These are phyloP conservation scores for Lichtheimia hyalospora DNA, from an alignment of 371 early-diverging fungal species.

Conservation along the genomic window DNA sequence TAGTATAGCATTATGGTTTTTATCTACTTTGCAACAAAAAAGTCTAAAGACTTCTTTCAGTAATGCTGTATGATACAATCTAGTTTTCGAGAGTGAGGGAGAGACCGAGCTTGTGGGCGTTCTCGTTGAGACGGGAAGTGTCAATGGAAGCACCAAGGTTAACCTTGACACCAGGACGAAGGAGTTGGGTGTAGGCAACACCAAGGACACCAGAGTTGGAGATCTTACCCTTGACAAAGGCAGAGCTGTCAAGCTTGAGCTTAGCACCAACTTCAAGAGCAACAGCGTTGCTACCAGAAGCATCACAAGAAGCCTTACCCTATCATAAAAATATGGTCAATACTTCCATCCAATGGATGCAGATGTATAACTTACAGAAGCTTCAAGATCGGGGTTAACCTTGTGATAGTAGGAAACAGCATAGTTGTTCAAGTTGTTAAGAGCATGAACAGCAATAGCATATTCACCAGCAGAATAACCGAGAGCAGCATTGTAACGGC, in stretches of 20 bases:
- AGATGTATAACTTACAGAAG: constrained; percentile 47
- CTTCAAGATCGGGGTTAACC: constrained; percentile 87
- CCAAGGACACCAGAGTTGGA: constrained; percentile 93
- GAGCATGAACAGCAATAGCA: constrained; percentile 83
- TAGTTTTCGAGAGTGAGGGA: constrained; percentile 87
- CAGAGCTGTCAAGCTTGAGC: constrained; percentile 83
- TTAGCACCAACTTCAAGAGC: constrained; percentile 95
- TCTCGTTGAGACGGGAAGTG: constrained; percentile 87
- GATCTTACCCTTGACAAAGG: constrained; percentile 96
- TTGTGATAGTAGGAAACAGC: constrained; percentile 96
- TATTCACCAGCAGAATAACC: constrained; percentile 90
- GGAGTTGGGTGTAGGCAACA: constrained; percentile 88
- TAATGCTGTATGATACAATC: constrained; percentile 15
- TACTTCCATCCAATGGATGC: too few species aligned
- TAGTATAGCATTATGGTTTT: too few species aligned
- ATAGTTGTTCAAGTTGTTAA: constrained; percentile 70
- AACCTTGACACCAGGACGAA: constrained; percentile 95
- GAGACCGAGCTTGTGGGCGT: constrained; percentile 95
- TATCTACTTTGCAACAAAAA: too few species aligned
- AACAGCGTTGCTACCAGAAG: constrained; percentile 71
- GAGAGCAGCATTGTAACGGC: constrained; percentile 82
- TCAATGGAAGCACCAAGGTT: constrained; percentile 91
- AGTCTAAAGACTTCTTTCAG: too few species aligned
- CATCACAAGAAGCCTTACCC: constrained; percentile 90
- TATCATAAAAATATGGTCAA: too few species aligned